Evolutionary conservation across 352 stramenopile species (phyloP).

Genomic region (Globisporangium orthogonon): DNA sequence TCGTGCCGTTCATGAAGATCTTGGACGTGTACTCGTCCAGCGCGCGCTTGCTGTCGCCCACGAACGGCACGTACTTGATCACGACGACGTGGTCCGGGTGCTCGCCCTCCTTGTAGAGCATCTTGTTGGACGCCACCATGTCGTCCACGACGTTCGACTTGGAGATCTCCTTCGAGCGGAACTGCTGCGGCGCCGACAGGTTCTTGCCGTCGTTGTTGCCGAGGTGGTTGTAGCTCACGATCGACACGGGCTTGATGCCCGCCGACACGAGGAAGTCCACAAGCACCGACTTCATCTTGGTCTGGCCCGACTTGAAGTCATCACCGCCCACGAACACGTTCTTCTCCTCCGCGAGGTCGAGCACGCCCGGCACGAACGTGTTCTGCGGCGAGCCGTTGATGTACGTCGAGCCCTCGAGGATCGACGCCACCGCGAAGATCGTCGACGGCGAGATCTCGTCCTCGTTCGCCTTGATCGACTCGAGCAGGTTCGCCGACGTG

Average conservation of each 20-base stretch:
- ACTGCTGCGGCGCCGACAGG: slow-evolving; percentile 97
- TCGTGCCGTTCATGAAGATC: slow-evolving; percentile 99
- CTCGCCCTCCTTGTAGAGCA: slow-evolving; percentile 97
- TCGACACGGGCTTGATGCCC: slow-evolving; percentile 98
- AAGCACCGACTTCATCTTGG: slow-evolving; percentile 99
- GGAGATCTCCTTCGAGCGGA: slow-evolving; percentile 99
- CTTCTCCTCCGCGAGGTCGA: slow-evolving; percentile 93
- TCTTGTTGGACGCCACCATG: slow-evolving; percentile 96
- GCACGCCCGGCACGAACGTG: slow-evolving; percentile 97
- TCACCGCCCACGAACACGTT: slow-evolving; percentile 97
- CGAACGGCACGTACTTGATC: slow-evolving; percentile 99
- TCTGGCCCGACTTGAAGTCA: slow-evolving; percentile 99
- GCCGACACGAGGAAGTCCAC: slow-evolving; percentile 99
- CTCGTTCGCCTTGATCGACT: slow-evolving; percentile 93
- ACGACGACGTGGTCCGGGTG: slow-evolving; percentile 99
- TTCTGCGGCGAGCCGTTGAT: slow-evolving; percentile 99
- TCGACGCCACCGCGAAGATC: slow-evolving; percentile 97
- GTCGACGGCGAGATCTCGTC: slow-evolving; percentile 96
- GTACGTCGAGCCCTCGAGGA: slow-evolving; percentile 98
- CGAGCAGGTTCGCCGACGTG: slow-evolving; percentile 95
- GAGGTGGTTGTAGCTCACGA: slow-evolving; percentile 99
- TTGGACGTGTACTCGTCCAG: slow-evolving; percentile 99
- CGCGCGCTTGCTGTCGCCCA: slow-evolving; percentile 98
- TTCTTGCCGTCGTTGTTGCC: slow-evolving; percentile 99
- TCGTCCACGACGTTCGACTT: slow-evolving; percentile 99